Percentiles rank a stretch among this genome's conserved stretches.
Conservation (phyloP, 257 asterid species). For the Agastache rugosa region DNA sequence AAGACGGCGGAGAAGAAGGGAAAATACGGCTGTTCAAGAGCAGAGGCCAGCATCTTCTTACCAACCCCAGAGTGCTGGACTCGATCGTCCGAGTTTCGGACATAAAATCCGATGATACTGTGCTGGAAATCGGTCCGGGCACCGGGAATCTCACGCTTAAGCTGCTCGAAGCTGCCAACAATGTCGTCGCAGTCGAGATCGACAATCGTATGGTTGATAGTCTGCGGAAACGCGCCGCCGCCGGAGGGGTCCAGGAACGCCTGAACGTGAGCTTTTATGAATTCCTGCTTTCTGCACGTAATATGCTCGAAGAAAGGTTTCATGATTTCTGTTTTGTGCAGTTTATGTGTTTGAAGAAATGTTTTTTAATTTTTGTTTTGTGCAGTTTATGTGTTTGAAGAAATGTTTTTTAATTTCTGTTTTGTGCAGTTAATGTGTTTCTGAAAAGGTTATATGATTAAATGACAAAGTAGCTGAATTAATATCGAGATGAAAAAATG, state of each 20-base stretch:
- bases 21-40: constrained; percentile 64
- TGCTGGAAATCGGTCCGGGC: constrained; percentile 95
- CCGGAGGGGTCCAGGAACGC: constrained; percentile 54
- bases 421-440: constrained; percentile 29
- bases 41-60: constrained; percentile 93
- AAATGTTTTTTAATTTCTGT: constrained; percentile 31
- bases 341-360: constrained; percentile 52
- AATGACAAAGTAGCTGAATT: neutral
- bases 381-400: constrained; percentile 37
- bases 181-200: constrained; percentile 77
- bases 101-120: constrained; percentile 72
- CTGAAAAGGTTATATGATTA: constrained; percentile 35
- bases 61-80: constrained; percentile 70
- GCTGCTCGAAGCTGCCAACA: constrained; percentile 78
- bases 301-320: constrained; percentile 55
- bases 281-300: constrained; percentile 1
- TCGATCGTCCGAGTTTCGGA: constrained; percentile 69
- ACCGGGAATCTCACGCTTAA: constrained; percentile 91
- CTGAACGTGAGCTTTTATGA: constrained; percentile 58
- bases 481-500: neutral
- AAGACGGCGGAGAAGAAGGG: constrained; percentile 35
- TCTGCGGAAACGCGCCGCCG: constrained; percentile 66
- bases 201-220: constrained; percentile 84
- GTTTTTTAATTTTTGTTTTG: neutral
- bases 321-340: neutral